Percentiles rank a stretch among this genome's conserved stretches.
Evolutionary conservation across 2,329 filamentous ascomycete species (phyloP).

Genomic region (Trichoderma aggressivum): DNA sequence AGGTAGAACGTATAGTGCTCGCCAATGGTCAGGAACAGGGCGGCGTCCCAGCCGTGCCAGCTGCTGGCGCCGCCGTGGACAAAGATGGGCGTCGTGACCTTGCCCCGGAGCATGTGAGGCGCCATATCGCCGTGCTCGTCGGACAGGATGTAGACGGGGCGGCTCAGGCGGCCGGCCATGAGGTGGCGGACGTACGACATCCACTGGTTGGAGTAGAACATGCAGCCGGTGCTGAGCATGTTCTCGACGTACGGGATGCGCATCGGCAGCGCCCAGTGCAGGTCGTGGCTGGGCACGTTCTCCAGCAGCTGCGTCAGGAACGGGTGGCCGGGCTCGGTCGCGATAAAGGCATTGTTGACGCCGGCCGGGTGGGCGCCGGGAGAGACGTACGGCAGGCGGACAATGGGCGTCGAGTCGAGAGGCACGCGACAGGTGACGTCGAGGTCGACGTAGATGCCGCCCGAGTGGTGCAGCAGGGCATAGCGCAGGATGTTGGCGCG

Average conservation of each 20-base stretch:
- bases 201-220: conserved; percentile 29
- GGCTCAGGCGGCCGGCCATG: conserved; percentile 13
- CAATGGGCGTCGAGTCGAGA: conserved; percentile 23
- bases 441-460: conserved; percentile 28
- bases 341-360: conserved; percentile 27
- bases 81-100: conserved; percentile 25
- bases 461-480: conserved; percentile 24
- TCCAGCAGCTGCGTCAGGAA: conserved; percentile 22
- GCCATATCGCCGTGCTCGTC: conserved; percentile 23
- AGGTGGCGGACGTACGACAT: conserved; percentile 24
- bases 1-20: conserved; percentile 22
- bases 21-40: conserved; percentile 23
- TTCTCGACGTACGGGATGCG: conserved; percentile 28
- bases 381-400: conserved; percentile 23
- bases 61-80: conserved; percentile 27
- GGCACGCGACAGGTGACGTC: conserved; percentile 24
- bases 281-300: conserved; percentile 23
- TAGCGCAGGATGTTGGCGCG: conserved; percentile 26
- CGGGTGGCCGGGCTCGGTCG: conserved; percentile 20
- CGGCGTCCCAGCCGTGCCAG: conserved; percentile 28
- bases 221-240: conserved; percentile 29
- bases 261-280: conserved; percentile 26
- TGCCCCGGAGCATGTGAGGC: conserved; percentile 27
- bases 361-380: conserved; percentile 26
- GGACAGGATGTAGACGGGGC: conserved; percentile 17